These are phyloP conservation scores for Hordeum marinum DNA, from an alignment of 176 grass and related monocot genomes.

Conservation along the genomic window DNA sequence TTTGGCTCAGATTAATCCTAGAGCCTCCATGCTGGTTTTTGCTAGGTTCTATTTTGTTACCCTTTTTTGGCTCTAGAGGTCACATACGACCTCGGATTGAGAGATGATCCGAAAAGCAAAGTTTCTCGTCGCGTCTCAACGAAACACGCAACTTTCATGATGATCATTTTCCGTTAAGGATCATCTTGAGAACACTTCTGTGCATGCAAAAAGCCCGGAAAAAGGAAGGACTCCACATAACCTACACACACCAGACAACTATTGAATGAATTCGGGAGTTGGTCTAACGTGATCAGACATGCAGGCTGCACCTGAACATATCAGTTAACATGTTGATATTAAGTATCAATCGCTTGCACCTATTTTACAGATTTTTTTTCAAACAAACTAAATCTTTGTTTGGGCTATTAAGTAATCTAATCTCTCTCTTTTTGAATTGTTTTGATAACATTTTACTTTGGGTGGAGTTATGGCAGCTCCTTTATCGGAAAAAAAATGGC, in stretches of 20 bases:
- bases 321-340: not conserved
- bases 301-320: not conserved
- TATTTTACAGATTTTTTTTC: not conserved
- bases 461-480: not conserved
- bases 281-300: not conserved
- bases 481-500: no score
- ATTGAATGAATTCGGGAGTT: not conserved
- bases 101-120: no score
- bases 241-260: not conserved
- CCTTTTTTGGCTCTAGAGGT: no score
- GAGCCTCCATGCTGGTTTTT: no score
- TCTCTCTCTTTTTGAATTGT: not conserved
- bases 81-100: no score
- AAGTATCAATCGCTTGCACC: not conserved
- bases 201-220: not conserved
- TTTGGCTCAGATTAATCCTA: no score
- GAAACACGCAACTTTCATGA: no score
- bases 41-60: no score
- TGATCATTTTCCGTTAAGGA: no score
- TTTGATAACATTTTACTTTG: not conserved
- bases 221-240: not conserved
- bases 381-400: no score
- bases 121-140: no score
- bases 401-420: not conserved
- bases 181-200: no score